Base-by-base conservation (phyloP, 2,329 filamentous ascomycete genomes). In the Colletotrichum sp. region DNA sequence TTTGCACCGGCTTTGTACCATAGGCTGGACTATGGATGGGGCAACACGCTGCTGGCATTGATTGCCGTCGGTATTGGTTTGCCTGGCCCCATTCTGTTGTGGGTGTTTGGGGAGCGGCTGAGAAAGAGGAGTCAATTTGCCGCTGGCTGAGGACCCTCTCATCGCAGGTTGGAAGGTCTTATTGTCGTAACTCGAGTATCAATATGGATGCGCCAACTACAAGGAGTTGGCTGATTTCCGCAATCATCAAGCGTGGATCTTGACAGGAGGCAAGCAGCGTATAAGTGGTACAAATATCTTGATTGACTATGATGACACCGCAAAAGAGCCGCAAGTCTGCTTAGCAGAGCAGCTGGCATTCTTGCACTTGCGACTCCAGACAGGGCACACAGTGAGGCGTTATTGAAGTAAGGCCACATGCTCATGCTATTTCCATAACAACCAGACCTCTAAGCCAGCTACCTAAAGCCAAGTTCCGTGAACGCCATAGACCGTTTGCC, bases 1-100 rank as follows among this genome's bases (percentile, higher is more conserved):
- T 90, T 90, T 48, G 89, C 87, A 1, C 86, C 88, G 2, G 77
- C 75, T 13, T 83, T 91, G 83, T 91, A 90, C 77, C 77, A 79
- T 1, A 69, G 57, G 2, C 80, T 88, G 9, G 86, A 85, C 4
- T 87, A 87, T 55, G 86, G 86, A 3, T 84, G 82, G 82, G 86
- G 86, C 2, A 86, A 85, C 65, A 86, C 82, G 2, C 68, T 87
- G n/a, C 79, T 90, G 57, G 89, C 86, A 0, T 82, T 84, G 34
- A 71, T 85, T 8, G 83, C 82, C 0, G 79, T 93, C 7, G 87
- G 76, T 5, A 80, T 85, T 52, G 84, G 80, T 9, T 85, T 82
- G 81, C 86, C 88, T 2, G 84, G 84, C 8, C 87, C 88, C 3
- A 80, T 87, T 32, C 72, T 88, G 68, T 77, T 90, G 28, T 89